Evolutionary conservation across 129 eudicot genomes (phyloP), one percentile per base, ranked within the genome.

Genomic region (Helianthus tuberosus): DNA sequence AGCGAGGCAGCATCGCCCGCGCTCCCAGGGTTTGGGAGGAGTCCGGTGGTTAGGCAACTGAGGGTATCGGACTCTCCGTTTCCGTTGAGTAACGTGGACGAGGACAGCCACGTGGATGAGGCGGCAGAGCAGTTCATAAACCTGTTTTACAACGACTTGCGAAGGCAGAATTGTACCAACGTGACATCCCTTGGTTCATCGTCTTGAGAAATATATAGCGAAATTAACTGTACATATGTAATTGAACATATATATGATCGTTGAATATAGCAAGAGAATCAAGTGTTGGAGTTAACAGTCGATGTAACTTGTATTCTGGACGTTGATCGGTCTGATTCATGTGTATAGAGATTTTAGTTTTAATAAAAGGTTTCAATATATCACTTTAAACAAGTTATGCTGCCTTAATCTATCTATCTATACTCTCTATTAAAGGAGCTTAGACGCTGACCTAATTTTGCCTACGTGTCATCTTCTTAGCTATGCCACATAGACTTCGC

Each of bases 31-130:
- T 86, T 81, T 57, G 89, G 96, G 71, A 71, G 41, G 84, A 81
- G 79, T 49, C 96, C 91, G 10, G 25, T 71, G 75, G 92, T 86
- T 50, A 80, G 89, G 80, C 89, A 86, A 80, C 77, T 84, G 41
- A 75, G 96, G 85, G 65, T 89, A 6, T 86, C 92, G 1, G 96
- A 89, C 76, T 89, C 96, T 0, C 96, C 96, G 20, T 89, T 83
- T 59, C 87, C 96, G 25, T 47, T 86, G 67, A 66, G 29, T 25
- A 52, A 64, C 2, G 52, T 10, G 8, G 89, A 84, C 1, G 88
- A 75, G 13, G 78, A 73, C n/a, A 20, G 43, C 54, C 80, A 82
- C 0, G 84, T 86, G 4, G 92, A 89, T 69, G 85, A 84, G 68
- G 89, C 79, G 8, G 92, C 89, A 0, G 89, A 89, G 62, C 54